Evolutionary conservation across 2,329 filamentous ascomycete genomes (phyloP), one percentile per base, ranked within the genome.

Genomic region (Thyridium curvatum): DNA sequence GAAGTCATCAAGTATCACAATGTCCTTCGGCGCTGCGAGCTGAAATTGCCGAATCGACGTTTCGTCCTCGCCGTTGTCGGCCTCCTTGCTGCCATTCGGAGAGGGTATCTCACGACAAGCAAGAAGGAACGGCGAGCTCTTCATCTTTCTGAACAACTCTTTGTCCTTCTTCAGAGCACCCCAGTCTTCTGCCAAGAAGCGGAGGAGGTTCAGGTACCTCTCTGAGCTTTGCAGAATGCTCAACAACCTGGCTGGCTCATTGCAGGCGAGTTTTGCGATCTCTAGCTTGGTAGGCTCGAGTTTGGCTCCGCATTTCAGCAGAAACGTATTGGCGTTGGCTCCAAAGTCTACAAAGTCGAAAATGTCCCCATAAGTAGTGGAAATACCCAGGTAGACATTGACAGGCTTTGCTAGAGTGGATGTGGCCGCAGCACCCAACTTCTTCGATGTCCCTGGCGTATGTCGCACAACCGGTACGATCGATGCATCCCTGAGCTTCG

Each of bases 311-410:
- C 90, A 87, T 45, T 86, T 86, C 50, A 89, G 77, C 14, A 98
- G 66, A 53, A 98, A 98, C 0, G 84, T 71, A 52, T 97, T 97
- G 3, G 87, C 91, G 55, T 91, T 82, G 28, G 73, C 66, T 0
- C 91, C 89, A 64, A 96, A 98, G 56, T 97, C 86, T 12, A 97
- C 90, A 60, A 96, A 98, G 56, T 97, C 89, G 49, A 98, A 95
- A 26, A 98, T 94, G 26, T 94, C 86, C 10, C 79, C 84, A 52
- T 94, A 98, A 8, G 70, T 72, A 3, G 65, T 58, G 6, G 74
- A 79, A 18, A 48, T 82, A 8, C 93, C 93, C 3, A 98, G 71
- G 57, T 95, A 98, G 46, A 84, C 89, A 31, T 80, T 71, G 34
- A 73, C 75, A 5, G 93, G 91, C 13, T 77, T 71, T 33, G 89